Evolutionary conservation across 179 eudicot genomes (phyloP).

Genomic region (Patellifolia procumbens): DNA sequence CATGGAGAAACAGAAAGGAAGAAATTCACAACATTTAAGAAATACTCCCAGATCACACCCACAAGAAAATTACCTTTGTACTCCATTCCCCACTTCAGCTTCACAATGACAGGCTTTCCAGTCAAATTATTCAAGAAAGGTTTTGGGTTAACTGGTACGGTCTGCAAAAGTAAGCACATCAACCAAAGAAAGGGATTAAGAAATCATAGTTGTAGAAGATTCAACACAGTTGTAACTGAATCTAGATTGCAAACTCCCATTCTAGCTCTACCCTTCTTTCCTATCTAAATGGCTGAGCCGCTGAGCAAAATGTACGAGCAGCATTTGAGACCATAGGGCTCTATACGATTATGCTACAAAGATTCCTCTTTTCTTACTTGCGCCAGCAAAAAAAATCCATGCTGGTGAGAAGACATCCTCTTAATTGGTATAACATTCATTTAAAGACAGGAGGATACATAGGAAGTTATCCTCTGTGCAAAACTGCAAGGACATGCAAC

Average conservation of each 20-base stretch:
- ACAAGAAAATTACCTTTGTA: constrained; percentile 52
- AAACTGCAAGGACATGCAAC: not conserved
- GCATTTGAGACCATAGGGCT: not conserved
- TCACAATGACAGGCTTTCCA: constrained; percentile 69
- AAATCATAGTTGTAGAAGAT: not conserved
- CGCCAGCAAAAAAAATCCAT: not conserved
- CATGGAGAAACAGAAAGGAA: not conserved
- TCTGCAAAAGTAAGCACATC: constrained; percentile 37
- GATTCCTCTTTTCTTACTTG: not conserved
- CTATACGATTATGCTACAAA: not conserved
- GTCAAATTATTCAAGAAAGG: constrained; percentile 79
- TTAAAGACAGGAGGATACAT: not conserved
- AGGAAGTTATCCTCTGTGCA: not conserved
- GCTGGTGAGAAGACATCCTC: not conserved
- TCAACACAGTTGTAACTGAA: not conserved
- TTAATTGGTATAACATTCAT: not conserved
- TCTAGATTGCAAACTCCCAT: not conserved
- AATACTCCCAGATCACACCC: not conserved
- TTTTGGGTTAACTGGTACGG: constrained; percentile 74
- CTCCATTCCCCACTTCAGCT: constrained; percentile 82
- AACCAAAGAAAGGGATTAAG: not conserved
- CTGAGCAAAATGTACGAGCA: not conserved
- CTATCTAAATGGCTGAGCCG: not conserved
- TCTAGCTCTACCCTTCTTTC: not conserved
- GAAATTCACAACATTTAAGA: not conserved